Conservation (phyloP, 257 asterid species). For the Anisodus tanguticus region DNA sequence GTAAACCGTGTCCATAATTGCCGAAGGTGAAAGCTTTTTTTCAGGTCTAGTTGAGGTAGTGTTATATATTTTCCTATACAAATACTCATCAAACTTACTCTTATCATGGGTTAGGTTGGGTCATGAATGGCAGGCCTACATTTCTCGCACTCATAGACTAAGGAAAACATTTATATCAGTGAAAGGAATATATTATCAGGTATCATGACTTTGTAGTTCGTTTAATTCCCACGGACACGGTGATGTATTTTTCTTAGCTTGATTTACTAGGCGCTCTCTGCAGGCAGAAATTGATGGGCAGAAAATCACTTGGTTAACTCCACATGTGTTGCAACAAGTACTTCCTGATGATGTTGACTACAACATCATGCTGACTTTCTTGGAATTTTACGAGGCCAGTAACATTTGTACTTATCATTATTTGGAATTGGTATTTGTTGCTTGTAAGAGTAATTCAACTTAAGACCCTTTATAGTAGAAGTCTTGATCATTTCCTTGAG, state of each 20-base stretch:
- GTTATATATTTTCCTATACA: constrained; percentile 11
- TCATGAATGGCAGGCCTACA: constrained; percentile 97
- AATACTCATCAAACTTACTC: constrained; percentile 21
- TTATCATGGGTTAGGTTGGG: constrained; percentile 62
- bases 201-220: constrained; percentile 32
- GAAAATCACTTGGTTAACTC: constrained; percentile 94
- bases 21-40: constrained; percentile 66
- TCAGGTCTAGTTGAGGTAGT: constrained; percentile 2
- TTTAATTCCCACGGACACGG: constrained; percentile 26
- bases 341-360: constrained; percentile 86
- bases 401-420: neutral
- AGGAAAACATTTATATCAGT: constrained; percentile 92
- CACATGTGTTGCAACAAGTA: constrained; percentile 97
- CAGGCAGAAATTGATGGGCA: constrained; percentile 98
- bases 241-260: constrained; percentile 23
- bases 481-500: constrained; percentile 19
- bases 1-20: constrained; percentile 80
- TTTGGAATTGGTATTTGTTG: neutral
- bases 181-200: constrained; percentile 96
- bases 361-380: constrained; percentile 81
- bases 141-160: constrained; percentile 85
- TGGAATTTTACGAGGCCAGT: constrained; percentile 89
- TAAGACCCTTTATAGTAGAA: neutral
- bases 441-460: constrained; percentile 2
- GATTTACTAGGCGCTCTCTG: neutral